Evolutionary conservation across 225 moss, liverwort and hornwort species (phyloP), one percentile per base, ranked within the genome.

Genomic region (Physcomitrellopsis africana): DNA sequence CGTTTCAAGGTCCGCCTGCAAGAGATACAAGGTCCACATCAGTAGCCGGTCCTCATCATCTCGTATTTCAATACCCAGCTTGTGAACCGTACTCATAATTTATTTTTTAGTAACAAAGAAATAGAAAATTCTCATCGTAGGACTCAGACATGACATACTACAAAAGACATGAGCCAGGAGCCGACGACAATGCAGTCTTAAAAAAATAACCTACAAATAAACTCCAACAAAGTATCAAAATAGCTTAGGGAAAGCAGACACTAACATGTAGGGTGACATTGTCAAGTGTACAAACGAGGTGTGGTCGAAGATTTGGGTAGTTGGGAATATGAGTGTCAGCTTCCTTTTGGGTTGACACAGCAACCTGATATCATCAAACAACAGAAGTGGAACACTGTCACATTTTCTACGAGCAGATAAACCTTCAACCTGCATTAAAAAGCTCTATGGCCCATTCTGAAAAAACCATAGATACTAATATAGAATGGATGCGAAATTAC

Each of bases 231-330:
- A 51, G 55, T 54, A 67, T 41, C 60, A 60, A 65, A 14, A 15
- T 8, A 42, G 26, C 26, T 49, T 16, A 49, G 13, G 29, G 32
- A 65, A 45, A 72, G 51, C 26, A 20, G 59, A 19, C 42, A 72
- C 83, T 79, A 41, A 83, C 83, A 79, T 83, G 83, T 71, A 83
- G 83, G 41, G 83, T 83, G 43, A 83, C 76, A 83, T 83, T 83
- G 72, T 83, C 83, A 63, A 83, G 83, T 63, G 67, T 68, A 61
- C 83, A 83, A 57, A 83, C 76, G 41, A 83, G 83, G 26, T 79
- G 66, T 11, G 83, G 72, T 62, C 68, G 76, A 72, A 83, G 83
- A 61, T 79, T 76, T 67, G 79, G 76, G 56, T 83, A 83, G 57
- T 79, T 79, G 51, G 83, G 83, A 72, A 83, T 83, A 55, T 76